Conservation (phyloP, 768 basidiomycete species). For the Lactifluus piperatus region DNA sequence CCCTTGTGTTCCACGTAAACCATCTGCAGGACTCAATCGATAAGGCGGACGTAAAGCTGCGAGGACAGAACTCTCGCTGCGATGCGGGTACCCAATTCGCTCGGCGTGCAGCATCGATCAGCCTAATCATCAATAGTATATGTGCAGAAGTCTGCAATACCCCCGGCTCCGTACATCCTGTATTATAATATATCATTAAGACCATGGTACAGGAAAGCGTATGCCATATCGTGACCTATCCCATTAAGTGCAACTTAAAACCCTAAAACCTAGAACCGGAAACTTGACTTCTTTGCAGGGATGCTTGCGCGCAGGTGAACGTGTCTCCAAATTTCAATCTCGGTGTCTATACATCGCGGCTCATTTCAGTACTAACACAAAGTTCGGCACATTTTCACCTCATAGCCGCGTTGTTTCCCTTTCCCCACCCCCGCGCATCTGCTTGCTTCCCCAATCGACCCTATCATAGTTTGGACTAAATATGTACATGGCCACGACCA, state of each 20-base stretch:
- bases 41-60: slow-evolving; percentile 7
- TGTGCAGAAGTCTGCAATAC: not conserved
- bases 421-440: not conserved
- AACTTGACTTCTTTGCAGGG: not conserved
- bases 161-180: not conserved
- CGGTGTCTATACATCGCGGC: slow-evolving; percentile 3
- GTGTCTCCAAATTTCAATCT: not conserved
- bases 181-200: not conserved
- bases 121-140: not conserved
- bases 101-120: slow-evolving; percentile 5
- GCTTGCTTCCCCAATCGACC: not conserved
- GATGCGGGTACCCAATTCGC: not conserved
- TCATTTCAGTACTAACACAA: not conserved
- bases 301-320: not conserved
- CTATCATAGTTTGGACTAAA: not conserved
- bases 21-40: slow-evolving; percentile 1
- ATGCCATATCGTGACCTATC: not conserved
- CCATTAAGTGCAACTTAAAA: slow-evolving; percentile 4
- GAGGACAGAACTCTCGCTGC: not conserved
- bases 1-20: not conserved
- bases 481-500: not conserved
- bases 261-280: slow-evolving; percentile 11
- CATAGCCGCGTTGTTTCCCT: not conserved
- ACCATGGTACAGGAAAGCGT: not conserved
- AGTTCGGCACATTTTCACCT: not conserved